Evolutionary conservation across 2,329 filamentous ascomycete species (phyloP).

Genomic region (Botrytis tulipae): DNA sequence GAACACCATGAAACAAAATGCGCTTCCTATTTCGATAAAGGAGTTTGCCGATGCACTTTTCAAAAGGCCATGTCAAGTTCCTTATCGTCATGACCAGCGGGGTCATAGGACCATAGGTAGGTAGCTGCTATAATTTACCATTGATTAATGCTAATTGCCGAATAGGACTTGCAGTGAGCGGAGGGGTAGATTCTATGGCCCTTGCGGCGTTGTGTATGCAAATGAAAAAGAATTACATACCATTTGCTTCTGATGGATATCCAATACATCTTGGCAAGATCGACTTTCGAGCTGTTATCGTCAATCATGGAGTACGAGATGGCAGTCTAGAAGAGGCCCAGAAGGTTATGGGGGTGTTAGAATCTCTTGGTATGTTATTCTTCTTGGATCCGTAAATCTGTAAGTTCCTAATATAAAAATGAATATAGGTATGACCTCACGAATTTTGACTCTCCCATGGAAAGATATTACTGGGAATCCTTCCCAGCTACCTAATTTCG

Average conservation of each 20-base stretch:
- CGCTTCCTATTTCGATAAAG: constrained; percentile 22
- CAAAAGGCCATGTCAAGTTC: constrained; percentile 21
- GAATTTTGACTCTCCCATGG: constrained; percentile 51
- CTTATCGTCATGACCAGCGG: constrained; percentile 4
- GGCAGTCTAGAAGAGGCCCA: constrained; percentile 54
- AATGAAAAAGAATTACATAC: constrained; percentile 36
- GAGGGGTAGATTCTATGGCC: constrained; percentile 97
- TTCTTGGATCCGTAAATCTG: background rate
- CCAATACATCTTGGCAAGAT: constrained; percentile 12
- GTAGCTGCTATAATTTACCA: background rate
- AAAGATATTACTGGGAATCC: constrained; percentile 40
- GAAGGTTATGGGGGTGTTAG: constrained; percentile 43
- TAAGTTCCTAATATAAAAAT: background rate
- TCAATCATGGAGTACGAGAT: constrained; percentile 58
- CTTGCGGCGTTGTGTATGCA: constrained; percentile 69
- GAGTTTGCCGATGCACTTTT: constrained; percentile 29
- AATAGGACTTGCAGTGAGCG: constrained; percentile 77
- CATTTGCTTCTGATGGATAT: background rate
- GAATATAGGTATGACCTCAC: constrained; percentile 32
- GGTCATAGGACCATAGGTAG: constrained; percentile 7
- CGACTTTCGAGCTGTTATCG: constrained; percentile 48
- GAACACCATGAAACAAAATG: constrained; percentile 16
- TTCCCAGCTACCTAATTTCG: constrained; percentile 61
- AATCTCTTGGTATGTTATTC: constrained; percentile 28
- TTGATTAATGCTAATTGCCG: background rate